Evolutionary conservation across 108 stramenopile genomes (phyloP).

Genomic region (Nitzschia sp.): DNA sequence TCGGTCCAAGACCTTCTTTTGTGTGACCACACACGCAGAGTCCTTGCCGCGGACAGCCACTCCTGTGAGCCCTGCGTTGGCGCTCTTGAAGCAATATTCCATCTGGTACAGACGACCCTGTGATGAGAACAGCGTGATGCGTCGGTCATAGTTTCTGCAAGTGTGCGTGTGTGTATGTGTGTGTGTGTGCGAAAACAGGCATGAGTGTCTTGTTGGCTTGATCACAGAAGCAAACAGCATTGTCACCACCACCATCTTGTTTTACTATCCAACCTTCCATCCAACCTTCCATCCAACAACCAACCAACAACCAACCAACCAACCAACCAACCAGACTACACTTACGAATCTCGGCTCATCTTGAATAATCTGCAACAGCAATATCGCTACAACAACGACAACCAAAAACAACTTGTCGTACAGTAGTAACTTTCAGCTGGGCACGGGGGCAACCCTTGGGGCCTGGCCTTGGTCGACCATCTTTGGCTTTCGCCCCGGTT

Average conservation of each 20-base stretch:
- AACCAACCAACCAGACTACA: background rate
- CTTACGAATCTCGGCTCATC: constrained; percentile 83
- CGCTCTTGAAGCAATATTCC: constrained; percentile 99
- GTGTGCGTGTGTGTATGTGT: background rate
- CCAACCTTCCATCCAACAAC: too few species aligned
- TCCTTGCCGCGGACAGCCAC: constrained; percentile 93
- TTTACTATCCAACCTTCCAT: too few species aligned
- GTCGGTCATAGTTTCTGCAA: constrained; percentile 88
- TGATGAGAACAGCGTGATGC: constrained; percentile 98
- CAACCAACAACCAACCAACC: background rate
- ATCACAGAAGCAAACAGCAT: too few species aligned
- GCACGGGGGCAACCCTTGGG: too few species aligned
- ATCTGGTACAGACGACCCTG: constrained; percentile 98
- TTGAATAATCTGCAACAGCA: constrained; percentile 9
- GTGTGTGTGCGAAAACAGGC: background rate
- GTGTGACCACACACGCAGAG: constrained; percentile 89
- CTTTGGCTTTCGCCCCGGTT: too few species aligned
- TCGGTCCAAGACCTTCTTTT: constrained; percentile 97
- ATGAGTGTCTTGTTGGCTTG: too few species aligned
- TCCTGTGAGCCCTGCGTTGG: constrained; percentile 91
- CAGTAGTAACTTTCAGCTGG: too few species aligned
- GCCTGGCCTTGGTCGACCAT: too few species aligned
- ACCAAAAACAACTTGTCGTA: too few species aligned
- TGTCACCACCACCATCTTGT: too few species aligned
- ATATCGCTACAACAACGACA: too few species aligned